Evolutionary conservation across 441 rosid species (phyloP).

Genomic region (Erodium texanum): DNA sequence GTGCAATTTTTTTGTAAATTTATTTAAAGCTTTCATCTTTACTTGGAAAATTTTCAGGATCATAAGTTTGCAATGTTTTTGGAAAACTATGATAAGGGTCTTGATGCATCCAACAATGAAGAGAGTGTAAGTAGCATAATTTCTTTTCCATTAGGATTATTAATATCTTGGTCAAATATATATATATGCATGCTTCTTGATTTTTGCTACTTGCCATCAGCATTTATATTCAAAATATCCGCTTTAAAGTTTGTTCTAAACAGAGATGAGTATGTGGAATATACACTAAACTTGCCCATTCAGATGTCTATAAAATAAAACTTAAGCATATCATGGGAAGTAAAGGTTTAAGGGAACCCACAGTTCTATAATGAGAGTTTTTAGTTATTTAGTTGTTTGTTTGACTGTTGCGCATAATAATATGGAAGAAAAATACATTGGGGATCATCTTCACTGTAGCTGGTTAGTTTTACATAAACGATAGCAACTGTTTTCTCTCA

Average conservation of each 20-base stretch:
- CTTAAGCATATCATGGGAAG: no score
- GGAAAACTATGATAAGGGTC: constrained; percentile 36
- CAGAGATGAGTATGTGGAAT: not conserved
- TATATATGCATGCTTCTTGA: no score
- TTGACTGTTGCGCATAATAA: not conserved
- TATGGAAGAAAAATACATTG: no score
- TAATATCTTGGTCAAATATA: no score
- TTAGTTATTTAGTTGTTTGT: not conserved
- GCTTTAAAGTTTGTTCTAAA: no score
- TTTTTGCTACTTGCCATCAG: no score
- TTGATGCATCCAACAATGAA: not conserved
- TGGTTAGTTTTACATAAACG: no score
- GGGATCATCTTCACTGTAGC: no score
- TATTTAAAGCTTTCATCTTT: not conserved
- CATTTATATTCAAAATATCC: no score
- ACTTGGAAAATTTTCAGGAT: constrained; percentile 37
- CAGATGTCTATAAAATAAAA: not conserved
- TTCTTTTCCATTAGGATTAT: no score
- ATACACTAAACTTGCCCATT: not conserved
- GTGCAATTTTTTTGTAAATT: not conserved
- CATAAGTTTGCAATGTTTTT: constrained; percentile 44
- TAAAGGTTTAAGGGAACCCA: no score
- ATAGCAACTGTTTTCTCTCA: not conserved
- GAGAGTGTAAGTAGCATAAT: no score
- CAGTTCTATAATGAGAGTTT: not conserved